Evolutionary conservation across 23 red algal genomes (phyloP).

Genomic region (Gracilariopsis chorda): DNA sequence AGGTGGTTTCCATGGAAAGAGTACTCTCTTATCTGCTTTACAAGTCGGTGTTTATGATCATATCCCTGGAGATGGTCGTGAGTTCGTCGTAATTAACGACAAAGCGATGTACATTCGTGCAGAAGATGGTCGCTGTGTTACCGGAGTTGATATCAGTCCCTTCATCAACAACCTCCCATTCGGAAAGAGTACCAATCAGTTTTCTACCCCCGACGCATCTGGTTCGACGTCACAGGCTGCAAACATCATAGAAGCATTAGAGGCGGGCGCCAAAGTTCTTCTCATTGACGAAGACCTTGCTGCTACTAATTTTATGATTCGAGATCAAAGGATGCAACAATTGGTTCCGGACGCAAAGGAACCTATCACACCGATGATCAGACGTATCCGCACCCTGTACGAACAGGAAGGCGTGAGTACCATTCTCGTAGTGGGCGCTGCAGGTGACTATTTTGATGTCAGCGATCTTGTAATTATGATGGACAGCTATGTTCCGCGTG

Average conservation of each 20-base stretch:
- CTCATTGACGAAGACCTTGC: constrained; percentile 82
- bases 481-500: constrained; percentile 71
- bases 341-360: constrained; percentile 79
- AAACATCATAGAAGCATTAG: constrained; percentile 79
- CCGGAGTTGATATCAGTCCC: constrained; percentile 77
- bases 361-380: constrained; percentile 85
- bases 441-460: constrained; percentile 89
- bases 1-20: constrained; percentile 93
- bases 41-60: constrained; percentile 87
- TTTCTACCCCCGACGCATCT: constrained; percentile 82
- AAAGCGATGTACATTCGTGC: constrained; percentile 65
- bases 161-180: constrained; percentile 89
- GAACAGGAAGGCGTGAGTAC: constrained; percentile 59
- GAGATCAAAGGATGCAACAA: constrained; percentile 81
- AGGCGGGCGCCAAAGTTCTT: constrained; percentile 69
- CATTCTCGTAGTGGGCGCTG: constrained; percentile 80
- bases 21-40: constrained; percentile 71
- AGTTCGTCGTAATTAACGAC: constrained; percentile 50
- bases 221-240: constrained; percentile 82
- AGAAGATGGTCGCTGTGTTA: constrained; percentile 78
- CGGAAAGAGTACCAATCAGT: constrained; percentile 53
- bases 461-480: constrained; percentile 84
- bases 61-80: constrained; percentile 80
- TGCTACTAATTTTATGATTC: constrained; percentile 95
- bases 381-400: constrained; percentile 70